Conservation (phyloP, 106 monocot species). For the Narthecium ossifragum region DNA sequence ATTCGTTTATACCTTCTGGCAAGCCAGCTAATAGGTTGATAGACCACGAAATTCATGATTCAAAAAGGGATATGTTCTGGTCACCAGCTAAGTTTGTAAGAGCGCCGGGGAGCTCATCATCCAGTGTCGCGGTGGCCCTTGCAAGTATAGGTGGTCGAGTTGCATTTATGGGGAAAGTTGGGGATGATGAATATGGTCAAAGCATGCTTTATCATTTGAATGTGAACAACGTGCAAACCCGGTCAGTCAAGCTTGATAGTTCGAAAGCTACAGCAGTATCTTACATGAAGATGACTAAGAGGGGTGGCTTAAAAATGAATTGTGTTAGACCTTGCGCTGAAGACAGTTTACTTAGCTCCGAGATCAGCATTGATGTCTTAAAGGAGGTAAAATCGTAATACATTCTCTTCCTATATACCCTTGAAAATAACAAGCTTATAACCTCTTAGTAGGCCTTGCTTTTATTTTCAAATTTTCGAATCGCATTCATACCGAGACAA, state of each 20-base stretch:
- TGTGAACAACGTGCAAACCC: constrained; percentile 63
- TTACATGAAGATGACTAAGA: constrained; percentile 61
- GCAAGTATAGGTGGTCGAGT: constrained; percentile 71
- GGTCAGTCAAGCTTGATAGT: constrained; percentile 43
- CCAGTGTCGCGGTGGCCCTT: constrained; percentile 74
- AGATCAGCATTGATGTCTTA: constrained; percentile 66
- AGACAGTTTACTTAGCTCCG: constrained; percentile 57
- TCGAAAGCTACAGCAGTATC: constrained; percentile 55
- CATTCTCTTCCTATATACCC: too few species aligned
- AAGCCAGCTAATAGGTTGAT: constrained; percentile 77
- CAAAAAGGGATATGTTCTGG: constrained; percentile 71
- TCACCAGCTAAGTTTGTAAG: constrained; percentile 59
- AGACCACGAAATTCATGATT: constrained; percentile 66
- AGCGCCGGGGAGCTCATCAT: constrained; percentile 72
- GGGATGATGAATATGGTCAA: constrained; percentile 81
- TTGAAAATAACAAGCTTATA: not conserved
- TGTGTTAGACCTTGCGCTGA: constrained; percentile 56
- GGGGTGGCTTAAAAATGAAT: constrained; percentile 43
- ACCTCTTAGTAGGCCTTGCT: too few species aligned
- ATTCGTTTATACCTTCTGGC: constrained; percentile 79
- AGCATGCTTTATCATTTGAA: constrained; percentile 65
- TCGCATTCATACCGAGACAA: too few species aligned
- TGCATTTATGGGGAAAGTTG: constrained; percentile 88
- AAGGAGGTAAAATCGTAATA: constrained; percentile 72
- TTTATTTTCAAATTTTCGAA: too few species aligned